Conservation (phyloP, 2,329 filamentous ascomycete genomes). For the Nothopassalora personata region DNA sequence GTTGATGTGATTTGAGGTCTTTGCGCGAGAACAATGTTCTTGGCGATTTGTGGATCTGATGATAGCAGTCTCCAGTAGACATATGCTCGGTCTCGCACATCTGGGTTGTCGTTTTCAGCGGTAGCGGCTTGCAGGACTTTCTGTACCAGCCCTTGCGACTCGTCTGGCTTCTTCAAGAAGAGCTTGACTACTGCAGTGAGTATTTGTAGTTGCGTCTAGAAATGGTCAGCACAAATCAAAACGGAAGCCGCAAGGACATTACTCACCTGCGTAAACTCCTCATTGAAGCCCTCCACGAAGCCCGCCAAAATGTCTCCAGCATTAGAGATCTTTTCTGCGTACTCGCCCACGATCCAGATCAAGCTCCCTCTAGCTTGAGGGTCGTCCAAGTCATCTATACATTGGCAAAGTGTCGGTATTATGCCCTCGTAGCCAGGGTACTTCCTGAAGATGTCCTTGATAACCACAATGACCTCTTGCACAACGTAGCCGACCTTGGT, state of each 20-base stretch:
- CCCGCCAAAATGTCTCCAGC: slow-evolving; percentile 88
- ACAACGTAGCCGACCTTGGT: slow-evolving; percentile 99
- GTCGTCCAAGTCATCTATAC: slow-evolving; percentile 95
- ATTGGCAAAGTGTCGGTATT: slow-evolving; percentile 90
- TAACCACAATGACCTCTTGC: slow-evolving; percentile 96
- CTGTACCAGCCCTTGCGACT: slow-evolving; percentile 83
- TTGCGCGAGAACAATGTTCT: slow-evolving; percentile 86
- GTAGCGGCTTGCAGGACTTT: slow-evolving; percentile 92
- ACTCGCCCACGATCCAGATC: slow-evolving; percentile 99
- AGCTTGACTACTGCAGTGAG: slow-evolving; percentile 95
- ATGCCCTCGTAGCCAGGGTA: slow-evolving; percentile 98
- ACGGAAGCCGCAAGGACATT: background rate
- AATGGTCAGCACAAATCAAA: slow-evolving; percentile 36
- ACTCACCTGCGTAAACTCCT: slow-evolving; percentile 86
- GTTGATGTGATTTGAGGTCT: slow-evolving; percentile 93
- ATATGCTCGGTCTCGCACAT: slow-evolving; percentile 93
- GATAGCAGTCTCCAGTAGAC: slow-evolving; percentile 97
- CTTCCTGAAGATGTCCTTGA: slow-evolving; percentile 96
- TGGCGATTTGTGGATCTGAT: slow-evolving; percentile 83
- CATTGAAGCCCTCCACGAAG: slow-evolving; percentile 90
- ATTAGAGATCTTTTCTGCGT: slow-evolving; percentile 98
- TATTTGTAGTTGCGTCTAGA: slow-evolving; percentile 91
- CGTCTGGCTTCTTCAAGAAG: slow-evolving; percentile 93
- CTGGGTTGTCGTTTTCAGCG: slow-evolving; percentile 92
- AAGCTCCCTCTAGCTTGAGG: slow-evolving; percentile 82